phyloP scores from a whole-genome alignment of 2,329 filamentous ascomycete species.

The Sporothrix curviconia region DNA sequence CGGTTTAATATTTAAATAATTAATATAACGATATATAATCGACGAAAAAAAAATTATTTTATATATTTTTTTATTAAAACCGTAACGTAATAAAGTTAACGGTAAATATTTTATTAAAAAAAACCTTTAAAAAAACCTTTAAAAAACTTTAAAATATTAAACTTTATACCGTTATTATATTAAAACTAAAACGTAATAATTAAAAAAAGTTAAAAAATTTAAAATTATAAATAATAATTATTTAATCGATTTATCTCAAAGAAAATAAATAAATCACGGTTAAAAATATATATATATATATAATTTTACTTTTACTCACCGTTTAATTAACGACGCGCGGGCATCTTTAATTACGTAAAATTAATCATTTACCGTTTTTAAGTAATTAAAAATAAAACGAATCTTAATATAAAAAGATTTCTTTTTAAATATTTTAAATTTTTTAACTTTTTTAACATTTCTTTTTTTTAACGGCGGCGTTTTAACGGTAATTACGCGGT shows the following conservation, averaged over 20 bases:
- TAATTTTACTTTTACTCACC: not conserved
- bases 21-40: not conserved
- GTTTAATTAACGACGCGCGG: too few species aligned
- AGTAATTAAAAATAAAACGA: not conserved
- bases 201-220: not conserved
- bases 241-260: not conserved
- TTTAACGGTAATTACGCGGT: too few species aligned
- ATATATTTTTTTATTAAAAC: not conserved
- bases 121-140: too few species aligned
- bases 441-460: too few species aligned
- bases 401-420: not conserved
- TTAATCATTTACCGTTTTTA: not conserved
- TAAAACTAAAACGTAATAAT: too few species aligned
- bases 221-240: not conserved
- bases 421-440: not conserved
- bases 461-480: too few species aligned
- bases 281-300: not conserved
- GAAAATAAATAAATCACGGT: not conserved
- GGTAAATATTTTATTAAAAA: not conserved
- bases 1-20: not conserved
- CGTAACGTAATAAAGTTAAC: not conserved
- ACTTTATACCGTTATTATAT: not conserved
- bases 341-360: too few species aligned
- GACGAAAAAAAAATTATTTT: not conserved
- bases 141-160: too few species aligned